Conservation (phyloP, 345 rosid species). For the Geranium rotundifolium region DNA sequence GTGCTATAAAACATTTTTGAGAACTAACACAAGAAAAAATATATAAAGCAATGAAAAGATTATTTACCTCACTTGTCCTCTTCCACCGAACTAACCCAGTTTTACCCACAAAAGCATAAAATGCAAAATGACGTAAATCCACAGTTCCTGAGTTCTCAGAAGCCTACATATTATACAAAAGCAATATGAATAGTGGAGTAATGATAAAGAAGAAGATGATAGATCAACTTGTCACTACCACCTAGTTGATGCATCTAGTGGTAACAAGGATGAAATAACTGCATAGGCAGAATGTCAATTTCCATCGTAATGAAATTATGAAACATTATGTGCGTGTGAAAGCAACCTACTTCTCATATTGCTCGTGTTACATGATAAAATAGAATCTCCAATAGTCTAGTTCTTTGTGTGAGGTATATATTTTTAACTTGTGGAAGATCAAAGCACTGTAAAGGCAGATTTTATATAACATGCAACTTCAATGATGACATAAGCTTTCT, state of each 20-base stretch:
- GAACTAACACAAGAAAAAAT: not conserved
- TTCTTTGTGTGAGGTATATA: too few relatives aligned
- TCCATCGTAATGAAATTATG: not conserved
- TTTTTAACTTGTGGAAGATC: too few relatives aligned
- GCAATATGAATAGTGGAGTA: constrained; percentile 9
- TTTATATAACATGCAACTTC: too few relatives aligned
- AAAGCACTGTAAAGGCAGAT: too few relatives aligned
- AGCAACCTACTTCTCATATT: not conserved
- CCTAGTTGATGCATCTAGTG: not conserved
- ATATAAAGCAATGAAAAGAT: constrained; percentile 4
- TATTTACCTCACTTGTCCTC: constrained; percentile 74
- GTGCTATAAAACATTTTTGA: too few relatives aligned
- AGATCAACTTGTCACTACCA: not conserved
- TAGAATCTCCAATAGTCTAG: too few relatives aligned
- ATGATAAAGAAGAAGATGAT: not conserved
- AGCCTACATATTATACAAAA: constrained; percentile 30
- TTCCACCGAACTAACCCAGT: constrained; percentile 72
- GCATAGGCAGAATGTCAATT: not conserved
- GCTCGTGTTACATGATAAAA: too few relatives aligned
- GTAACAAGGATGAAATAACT: not conserved
- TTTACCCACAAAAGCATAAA: constrained; percentile 82
- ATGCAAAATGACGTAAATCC: constrained; percentile 79
- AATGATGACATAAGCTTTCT: too few relatives aligned
- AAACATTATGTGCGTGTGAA: too few relatives aligned
- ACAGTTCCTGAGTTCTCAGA: constrained; percentile 63